Base-by-base conservation (phyloP, 768 basidiomycete genomes). In the Nidularia pulvinata region DNA sequence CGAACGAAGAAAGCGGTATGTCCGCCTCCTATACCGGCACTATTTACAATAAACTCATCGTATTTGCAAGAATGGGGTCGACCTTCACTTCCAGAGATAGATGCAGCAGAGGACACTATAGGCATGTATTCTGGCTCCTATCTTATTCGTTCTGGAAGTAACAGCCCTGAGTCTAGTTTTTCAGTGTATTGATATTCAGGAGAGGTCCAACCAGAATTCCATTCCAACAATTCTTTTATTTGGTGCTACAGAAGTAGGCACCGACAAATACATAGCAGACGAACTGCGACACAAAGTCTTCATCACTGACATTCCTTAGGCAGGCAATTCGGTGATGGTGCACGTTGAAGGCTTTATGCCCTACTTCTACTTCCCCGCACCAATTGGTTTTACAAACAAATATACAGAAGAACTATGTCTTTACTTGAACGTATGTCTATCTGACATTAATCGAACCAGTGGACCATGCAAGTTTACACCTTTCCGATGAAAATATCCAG, bases 281-380 rank as follows among this genome's bases (percentile, higher is more conserved):
- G 35, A 16, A 33, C 2, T 35, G 14, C 16, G 16, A 32, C n/a
- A n/a, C n/a, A n/a, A n/a, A n/a, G n/a, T n/a, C 19, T 19, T 47
- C 44, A 14, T 52, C 32, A 51, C 33, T 16, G 7, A 22, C 25
- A 52, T 33, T 16, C 37, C 39, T 7, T 52, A 94, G 89, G 76
- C 71, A 1, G 95, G 95, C 1, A 80, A 96, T 63, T 95, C 94
- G 49, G 88, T 97, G 2, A 78, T 97, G n/a, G 86, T 83, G 5
- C 81, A 89, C 58, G 77, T 98, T 37, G 81, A 75, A 4, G 86
- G 82, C 14, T 98, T 97, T 65, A 69, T 84, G 49, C 95, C 95
- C 2, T 98, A 97, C 68, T 95, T 98, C 67, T 98, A 92, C 62
- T 72, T 97, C 46, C 80, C 93, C 2, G 85, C 86, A 14, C 95